Conservation (phyloP, 2,329 filamentous ascomycete species). For the Phoma sp. region DNA sequence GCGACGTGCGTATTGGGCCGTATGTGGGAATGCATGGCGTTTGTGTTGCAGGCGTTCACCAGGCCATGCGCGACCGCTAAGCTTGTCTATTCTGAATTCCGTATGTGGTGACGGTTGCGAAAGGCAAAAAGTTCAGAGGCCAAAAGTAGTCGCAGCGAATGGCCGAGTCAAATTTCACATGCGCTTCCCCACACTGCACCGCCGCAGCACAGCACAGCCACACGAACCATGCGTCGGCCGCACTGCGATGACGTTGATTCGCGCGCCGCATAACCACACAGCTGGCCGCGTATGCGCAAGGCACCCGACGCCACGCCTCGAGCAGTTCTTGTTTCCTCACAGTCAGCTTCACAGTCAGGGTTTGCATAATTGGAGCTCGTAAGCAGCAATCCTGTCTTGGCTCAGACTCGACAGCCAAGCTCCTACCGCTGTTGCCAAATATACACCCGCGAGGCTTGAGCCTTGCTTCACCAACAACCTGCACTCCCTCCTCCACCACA, state of each 20-base stretch:
- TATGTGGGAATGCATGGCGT: slow-evolving; percentile 54
- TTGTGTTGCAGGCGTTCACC: slow-evolving; percentile 9
- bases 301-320: not conserved
- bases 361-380: too few relatives aligned
- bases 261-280: not conserved
- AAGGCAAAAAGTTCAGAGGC: slow-evolving; percentile 1
- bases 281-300: slow-evolving; percentile 14
- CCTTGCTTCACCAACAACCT: slow-evolving; percentile 7
- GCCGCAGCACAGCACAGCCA: slow-evolving; percentile 6
- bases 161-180: slow-evolving; percentile 8
- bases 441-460: slow-evolving; percentile 8
- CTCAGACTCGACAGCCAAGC: slow-evolving; percentile 11
- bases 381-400: slow-evolving; percentile 7
- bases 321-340: too few relatives aligned
- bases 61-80: slow-evolving; percentile 20
- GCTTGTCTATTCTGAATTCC: slow-evolving; percentile 2
- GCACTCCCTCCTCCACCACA: not conserved
- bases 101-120: slow-evolving; percentile 13
- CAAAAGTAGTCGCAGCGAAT: slow-evolving; percentile 5
- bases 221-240: not conserved
- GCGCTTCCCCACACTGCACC: slow-evolving; percentile 14
- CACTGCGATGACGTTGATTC: slow-evolving; percentile 2
- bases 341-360: too few relatives aligned
- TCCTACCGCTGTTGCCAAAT: not conserved
- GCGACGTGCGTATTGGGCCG: slow-evolving; percentile 60